Evolutionary conservation across 2,329 filamentous ascomycete genomes (phyloP).

Genomic region (Sarocladium brachiariae): DNA sequence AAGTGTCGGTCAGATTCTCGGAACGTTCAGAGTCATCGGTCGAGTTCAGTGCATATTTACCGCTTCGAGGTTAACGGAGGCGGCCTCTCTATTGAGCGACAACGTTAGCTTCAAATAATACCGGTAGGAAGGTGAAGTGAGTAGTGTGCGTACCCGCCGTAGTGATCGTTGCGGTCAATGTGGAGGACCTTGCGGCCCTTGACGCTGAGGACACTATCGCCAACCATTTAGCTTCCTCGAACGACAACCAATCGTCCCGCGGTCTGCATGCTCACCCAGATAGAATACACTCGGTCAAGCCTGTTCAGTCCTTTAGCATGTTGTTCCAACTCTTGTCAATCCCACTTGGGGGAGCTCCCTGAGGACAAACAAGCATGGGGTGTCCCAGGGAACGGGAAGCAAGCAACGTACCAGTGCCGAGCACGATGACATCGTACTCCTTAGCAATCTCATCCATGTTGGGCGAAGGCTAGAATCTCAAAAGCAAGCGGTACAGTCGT

Average conservation of each 20-base stretch:
- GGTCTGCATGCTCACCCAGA: constrained; percentile 64
- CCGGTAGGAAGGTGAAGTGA: neutral
- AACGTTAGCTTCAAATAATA: constrained; percentile 16
- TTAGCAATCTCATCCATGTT: constrained; percentile 96
- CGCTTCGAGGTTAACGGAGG: constrained; percentile 92
- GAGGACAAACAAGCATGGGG: constrained; percentile 9
- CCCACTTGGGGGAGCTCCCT: neutral
- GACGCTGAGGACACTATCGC: constrained; percentile 77
- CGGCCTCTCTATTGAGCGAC: constrained; percentile 60
- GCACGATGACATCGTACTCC: constrained; percentile 97
- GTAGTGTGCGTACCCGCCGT: constrained; percentile 72
- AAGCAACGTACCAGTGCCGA: constrained; percentile 77
- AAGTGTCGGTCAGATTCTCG: constrained; percentile 14
- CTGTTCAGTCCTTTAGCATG: constrained; percentile 38
- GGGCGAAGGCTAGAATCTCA: constrained; percentile 12
- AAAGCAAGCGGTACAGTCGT: constrained; percentile 12
- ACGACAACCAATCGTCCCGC: neutral
- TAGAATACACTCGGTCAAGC: constrained; percentile 97
- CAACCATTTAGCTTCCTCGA: neutral
- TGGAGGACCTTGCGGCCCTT: constrained; percentile 99
- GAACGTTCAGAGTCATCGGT: constrained; percentile 11
- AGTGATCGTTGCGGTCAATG: constrained; percentile 97
- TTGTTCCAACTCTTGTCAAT: neutral
- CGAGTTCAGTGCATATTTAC: constrained; percentile 41
- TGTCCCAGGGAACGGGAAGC: constrained; percentile 16